These are phyloP conservation scores for Mollisia scopiformis DNA, from an alignment of 2,329 filamentous ascomycete species.

Conservation along the genomic window DNA sequence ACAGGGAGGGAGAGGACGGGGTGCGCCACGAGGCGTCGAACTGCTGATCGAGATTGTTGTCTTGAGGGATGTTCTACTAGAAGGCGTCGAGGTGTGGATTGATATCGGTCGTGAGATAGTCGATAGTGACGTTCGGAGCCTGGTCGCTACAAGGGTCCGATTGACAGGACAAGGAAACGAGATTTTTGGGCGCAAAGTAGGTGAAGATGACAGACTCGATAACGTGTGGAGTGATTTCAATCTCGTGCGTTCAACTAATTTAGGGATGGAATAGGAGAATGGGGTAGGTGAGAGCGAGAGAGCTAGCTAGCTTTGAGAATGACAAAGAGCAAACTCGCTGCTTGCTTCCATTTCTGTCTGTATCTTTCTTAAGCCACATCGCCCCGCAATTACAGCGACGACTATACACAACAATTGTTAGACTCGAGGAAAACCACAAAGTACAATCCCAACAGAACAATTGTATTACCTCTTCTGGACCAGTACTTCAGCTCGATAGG, in stretches of 20 bases:
- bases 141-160: neutral
- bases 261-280: neutral
- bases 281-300: no score
- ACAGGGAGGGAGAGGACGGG: neutral
- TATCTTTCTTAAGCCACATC: conserved; percentile 26
- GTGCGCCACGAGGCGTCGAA: neutral
- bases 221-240: neutral
- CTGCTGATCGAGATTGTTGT: neutral
- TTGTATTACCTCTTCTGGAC: no score
- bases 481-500: no score
- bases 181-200: neutral
- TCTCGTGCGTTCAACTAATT: neutral
- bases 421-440: neutral
- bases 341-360: conserved; percentile 24
- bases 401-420: neutral
- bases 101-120: neutral
- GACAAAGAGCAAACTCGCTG: neutral
- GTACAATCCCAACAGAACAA: no score
- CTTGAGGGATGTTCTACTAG: no score
- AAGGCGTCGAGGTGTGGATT: no score
- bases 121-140: neutral
- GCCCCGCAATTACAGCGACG: neutral
- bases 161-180: neutral
- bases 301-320: no score
- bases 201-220: neutral